Base-by-base conservation (phyloP, 257 asterid genomes). In the Solanum sparsipilum region DNA sequence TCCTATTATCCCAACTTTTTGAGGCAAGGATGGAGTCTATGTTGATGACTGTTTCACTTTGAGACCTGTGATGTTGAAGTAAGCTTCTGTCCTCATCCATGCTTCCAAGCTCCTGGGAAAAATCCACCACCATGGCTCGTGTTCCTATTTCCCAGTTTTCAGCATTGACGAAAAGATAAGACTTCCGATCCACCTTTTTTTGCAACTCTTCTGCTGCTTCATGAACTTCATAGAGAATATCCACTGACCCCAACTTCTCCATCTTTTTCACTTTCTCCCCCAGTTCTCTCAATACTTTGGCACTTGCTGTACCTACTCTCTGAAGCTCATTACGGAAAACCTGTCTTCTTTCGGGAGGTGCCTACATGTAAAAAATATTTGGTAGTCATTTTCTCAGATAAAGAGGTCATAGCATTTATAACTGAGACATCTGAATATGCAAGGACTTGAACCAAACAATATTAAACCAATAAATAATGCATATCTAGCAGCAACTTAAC, bases 301-400 rank as follows among this genome's bases (percentile, higher is more conserved):
- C 94, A 10, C 96, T 93, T 85, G 94, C 93, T 13, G 78, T 75
- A 10, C 98, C 92, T 9, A 94, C 97, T 76, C 90, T 91, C 83
- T 89, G 95, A 32, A 96, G 96, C 85, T 94, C 96, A 48, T 85
- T 87, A 72, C 93, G 89, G 58, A 96, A 94, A 65, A 94, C 94
- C 60, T 90, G 94, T 91, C 98, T 90, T 90, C 92, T 92, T 89
- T 94, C 97, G 0, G 94, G 93, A 75, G 98, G 94, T 16, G 95
- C 98, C 98, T 94, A 84, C 48, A 56, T 31, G 18, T 25, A 8
- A 52, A n/a, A 58, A 16, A 27, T 48, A 18, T 81, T 29, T 29
- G 15, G 29, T 46, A 46, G 85, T 81, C 41, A 46, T 48, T 74
- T 44, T 46, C 4, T 27, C 39, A 10, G 20, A 29, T 81, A 46